Evolutionary conservation across 805 yeast species (phyloP), one percentile per base, ranked within the genome.

Genomic region (Teunomyces lycoperdinae): DNA sequence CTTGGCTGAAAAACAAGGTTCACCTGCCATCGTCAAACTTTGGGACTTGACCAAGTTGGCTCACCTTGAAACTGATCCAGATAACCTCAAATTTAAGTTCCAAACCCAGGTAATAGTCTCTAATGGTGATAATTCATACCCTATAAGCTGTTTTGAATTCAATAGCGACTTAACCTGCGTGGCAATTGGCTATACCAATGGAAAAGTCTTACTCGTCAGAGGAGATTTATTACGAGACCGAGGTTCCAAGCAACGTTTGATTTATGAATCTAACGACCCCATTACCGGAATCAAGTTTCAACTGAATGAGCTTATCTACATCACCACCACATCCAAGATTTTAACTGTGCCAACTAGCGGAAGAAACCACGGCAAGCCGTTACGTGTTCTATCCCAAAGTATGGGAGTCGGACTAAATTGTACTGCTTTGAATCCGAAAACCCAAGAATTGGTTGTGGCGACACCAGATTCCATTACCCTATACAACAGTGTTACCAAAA

Each of bases 221-320:
- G 99, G 99, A 7, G 98, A 94, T 63, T 64, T 94, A 29, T 55
- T 89, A 5, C 81, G 90, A 56, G 99, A 94, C 60, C 72, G 96
- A 49, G 98, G 98, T 0, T 83, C 96, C 8, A 80, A 94, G 53
- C 98, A 92, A 58, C 72, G 97, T 27, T 63, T 85, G 0, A 83
- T 91, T 0, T 88, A 83, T 60, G 88, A 85, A 49, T 79, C 84
- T 44, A 68, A 75, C 2, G 94, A 89, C 43, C 96, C 97, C 1
- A 77, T 94, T 14, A 92, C 98, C 0, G 85, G 88, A 0, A 66
- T 92, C 1, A 77, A 79, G 27, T 79, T 91, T 54, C 74, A 74
- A 44, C 75, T 74, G 11, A 75, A 78, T 1, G 67, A 79, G 29
- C 38, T 68, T 3, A 66, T 90, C 11, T 90, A 79, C 61, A 85